Evolutionary conservation across 78 protist genomes (phyloP).

Genomic region (Creolimax fragrantissima): DNA sequence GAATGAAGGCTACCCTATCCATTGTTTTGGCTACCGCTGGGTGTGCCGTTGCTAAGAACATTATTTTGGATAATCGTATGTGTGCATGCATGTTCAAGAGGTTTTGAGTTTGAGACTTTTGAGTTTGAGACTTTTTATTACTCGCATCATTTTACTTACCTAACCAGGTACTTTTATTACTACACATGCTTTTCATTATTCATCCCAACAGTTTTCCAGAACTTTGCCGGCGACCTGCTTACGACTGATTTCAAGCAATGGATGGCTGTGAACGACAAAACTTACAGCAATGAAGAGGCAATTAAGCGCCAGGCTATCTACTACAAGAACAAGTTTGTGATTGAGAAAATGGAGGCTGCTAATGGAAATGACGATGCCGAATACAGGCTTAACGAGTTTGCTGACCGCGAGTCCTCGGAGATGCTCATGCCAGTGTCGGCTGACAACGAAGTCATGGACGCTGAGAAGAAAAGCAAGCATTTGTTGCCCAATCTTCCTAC

Average conservation of each 20-base stretch:
- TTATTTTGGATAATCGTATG: background rate
- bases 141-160: too few species aligned
- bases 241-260: background rate
- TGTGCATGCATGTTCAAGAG: too few species aligned
- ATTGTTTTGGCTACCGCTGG: background rate
- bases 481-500: background rate
- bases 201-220: too few species aligned
- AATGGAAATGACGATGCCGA: background rate
- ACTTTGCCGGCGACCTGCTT: background rate
- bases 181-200: too few species aligned
- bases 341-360: background rate
- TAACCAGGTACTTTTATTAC: too few species aligned
- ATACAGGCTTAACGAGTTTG: background rate
- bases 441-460: background rate
- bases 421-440: background rate
- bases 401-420: background rate
- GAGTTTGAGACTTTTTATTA: too few species aligned
- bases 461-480: background rate
- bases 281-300: background rate
- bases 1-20: background rate
- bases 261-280: background rate
- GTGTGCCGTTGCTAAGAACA: background rate
- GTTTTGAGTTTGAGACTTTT: too few species aligned
- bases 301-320: background rate
- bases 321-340: background rate